Evolutionary conservation across 2,329 filamentous ascomycete species (phyloP).

Genomic region (Zymoseptoria ardabiliae): DNA sequence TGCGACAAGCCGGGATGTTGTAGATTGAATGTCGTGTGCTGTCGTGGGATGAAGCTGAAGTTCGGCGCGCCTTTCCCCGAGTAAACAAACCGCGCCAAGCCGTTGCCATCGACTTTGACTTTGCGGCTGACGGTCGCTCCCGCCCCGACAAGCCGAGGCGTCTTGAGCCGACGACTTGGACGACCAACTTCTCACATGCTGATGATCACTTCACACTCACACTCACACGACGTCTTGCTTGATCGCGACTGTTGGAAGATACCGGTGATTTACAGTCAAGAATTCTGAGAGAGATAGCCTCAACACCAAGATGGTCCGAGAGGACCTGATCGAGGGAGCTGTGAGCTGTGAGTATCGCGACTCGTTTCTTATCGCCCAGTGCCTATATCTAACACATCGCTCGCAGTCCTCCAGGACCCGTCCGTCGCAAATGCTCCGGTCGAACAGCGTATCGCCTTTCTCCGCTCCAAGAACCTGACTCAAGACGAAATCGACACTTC

Average conservation of each 20-base stretch:
- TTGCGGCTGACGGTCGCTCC: slow-evolving; percentile 67
- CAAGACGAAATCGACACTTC: slow-evolving; percentile 89
- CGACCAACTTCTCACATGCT: neutral
- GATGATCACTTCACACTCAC: neutral
- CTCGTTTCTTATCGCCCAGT: neutral
- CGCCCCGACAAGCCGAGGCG: slow-evolving; percentile 42
- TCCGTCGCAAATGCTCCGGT: slow-evolving; percentile 83
- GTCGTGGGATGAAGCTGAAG: slow-evolving; percentile 1
- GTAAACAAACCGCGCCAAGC: slow-evolving; percentile 9
- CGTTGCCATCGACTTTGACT: slow-evolving; percentile 48
- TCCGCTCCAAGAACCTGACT: slow-evolving; percentile 94
- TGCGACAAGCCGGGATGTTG: neutral
- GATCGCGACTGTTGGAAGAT: neutral
- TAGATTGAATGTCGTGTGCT: slow-evolving; percentile 1
- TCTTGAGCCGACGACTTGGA: neutral
- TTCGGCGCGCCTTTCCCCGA: neutral
- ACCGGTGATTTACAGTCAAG: neutral
- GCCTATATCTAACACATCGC: neutral
- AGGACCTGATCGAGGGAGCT: slow-evolving; percentile 79
- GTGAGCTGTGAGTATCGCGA: slow-evolving; percentile 38
- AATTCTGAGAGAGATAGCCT: neutral
- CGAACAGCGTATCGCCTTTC: slow-evolving; percentile 85
- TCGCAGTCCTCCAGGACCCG: slow-evolving; percentile 81
- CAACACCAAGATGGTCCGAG: slow-evolving; percentile 69
- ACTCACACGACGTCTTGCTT: neutral